Base-by-base conservation (phyloP, 1,284 basidiomycete species). In the Malassezia psittaci region DNA sequence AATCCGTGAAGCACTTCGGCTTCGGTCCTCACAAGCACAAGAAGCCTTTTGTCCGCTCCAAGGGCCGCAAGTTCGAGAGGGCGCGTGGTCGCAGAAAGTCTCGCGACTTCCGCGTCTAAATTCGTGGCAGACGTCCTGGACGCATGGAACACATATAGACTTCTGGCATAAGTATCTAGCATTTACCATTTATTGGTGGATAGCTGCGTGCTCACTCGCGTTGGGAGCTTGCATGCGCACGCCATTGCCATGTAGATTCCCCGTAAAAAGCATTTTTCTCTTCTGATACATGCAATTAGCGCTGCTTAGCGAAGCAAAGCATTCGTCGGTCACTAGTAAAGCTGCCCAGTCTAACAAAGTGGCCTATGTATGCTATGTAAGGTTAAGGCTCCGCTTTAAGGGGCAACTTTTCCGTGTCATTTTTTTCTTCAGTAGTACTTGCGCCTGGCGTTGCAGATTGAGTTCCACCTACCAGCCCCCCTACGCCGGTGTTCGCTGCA, bases 1-100 rank as follows among this genome's bases (percentile, higher is more conserved):
- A 96, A 79, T 87, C 91, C 47, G 84, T 88, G 79, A 89, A 87
- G 79, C 93, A 96, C 84, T 96, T 96, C 77, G 93, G 79, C 75
- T 51, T 61, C 43, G 68, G 64, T 37, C 66, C 59, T 39, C 66
- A 63, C 65, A 69, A 74, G 72, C 62, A 90, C 86, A 90, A 90
- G 83, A 90, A 89, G 80, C 90, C 90, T 48, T 85, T 90, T 81
- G 87, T 90, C 54, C 82, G 80, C 68, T 89, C 88, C 76, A 94
- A 93, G 82, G 91, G 93, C 68, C 87, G 91, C 83, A 96, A 96
- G 77, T 79, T 80, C 76, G 80, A 82, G 75, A 77, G 76, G 74
- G 80, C 76, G 38, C 76, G 77, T 75, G 77, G 77, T 67, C 76
- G 77, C 60, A 69, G 77, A 68, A 72, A 74, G 66, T 75, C 74